Percentiles rank a stretch among this genome's conserved stretches.
These are phyloP conservation scores for Russula foetens DNA, from an alignment of 768 basidiomycete species.

Conservation along the genomic window DNA sequence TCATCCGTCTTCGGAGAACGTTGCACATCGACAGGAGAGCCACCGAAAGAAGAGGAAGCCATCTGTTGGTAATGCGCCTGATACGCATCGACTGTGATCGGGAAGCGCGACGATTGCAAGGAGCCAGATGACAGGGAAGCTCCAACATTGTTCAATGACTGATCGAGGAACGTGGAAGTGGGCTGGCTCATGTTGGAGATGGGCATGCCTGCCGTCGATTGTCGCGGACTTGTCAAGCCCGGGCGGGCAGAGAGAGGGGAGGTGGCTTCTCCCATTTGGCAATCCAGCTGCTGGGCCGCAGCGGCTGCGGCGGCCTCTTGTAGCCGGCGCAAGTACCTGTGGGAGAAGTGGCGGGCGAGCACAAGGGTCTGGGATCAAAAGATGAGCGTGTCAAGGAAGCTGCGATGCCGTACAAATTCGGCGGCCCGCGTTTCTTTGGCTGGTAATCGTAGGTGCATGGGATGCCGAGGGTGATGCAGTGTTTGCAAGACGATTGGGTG, in stretches of 20 bases:
- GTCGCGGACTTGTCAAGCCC: conserved; percentile 10
- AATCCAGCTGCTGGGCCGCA: conserved; percentile 35
- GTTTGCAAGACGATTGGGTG: conserved; percentile 74
- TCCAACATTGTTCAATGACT: conserved; percentile 32
- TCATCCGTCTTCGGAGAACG: conserved; percentile 38
- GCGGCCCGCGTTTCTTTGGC: conserved; percentile 89
- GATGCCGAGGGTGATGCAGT: conserved; percentile 74
- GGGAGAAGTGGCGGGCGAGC: conserved; percentile 12
- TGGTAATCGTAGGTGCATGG: conserved; percentile 89
- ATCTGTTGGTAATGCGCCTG: conserved; percentile 46
- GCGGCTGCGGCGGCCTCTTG: conserved; percentile 66
- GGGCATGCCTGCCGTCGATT: not conserved
- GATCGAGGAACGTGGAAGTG: conserved; percentile 43
- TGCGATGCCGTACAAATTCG: conserved; percentile 63
- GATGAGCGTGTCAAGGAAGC: not conserved
- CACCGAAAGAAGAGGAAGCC: conserved; percentile 32
- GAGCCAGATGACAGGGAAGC: conserved; percentile 34
- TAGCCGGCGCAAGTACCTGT: conserved; percentile 67
- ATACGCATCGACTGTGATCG: conserved; percentile 62
- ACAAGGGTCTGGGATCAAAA: not conserved
- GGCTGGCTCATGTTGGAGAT: conserved; percentile 16
- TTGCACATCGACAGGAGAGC: conserved; percentile 31
- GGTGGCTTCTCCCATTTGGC: conserved; percentile 26
- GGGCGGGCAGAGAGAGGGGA: conserved; percentile 16
- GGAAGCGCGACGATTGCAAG: conserved; percentile 60